Evolutionary conservation across 2,329 filamentous ascomycete genomes (phyloP), one percentile per base, ranked within the genome.

Genomic region (Colletotrichum camelliae): DNA sequence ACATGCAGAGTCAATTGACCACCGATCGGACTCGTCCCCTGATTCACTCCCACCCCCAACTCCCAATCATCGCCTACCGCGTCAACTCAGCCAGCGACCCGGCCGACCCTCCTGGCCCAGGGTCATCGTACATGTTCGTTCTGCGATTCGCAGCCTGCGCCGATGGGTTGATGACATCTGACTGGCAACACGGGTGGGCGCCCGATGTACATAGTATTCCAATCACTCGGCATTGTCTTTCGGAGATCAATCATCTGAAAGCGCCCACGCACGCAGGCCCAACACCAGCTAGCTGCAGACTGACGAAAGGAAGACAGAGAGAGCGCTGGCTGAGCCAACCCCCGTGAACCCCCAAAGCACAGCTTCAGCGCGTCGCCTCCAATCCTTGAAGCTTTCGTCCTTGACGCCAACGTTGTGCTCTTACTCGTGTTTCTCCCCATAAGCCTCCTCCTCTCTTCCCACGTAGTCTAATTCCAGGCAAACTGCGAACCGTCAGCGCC

Each of bases 41-140:
- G 73, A 75, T 72, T 72, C 70, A 67, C 62, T 16, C 33, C 7
- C 16, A 33, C 43, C 18, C 24, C 31, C 67, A 29, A 43, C 39
- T 13, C 62, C 73, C 73, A 75, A 73, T 73, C 73, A 68, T 68
- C 70, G 73, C 64, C 35, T 64, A 75, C 70, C 70, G 73, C 70
- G 69, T 75, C 48, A 65, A 64, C 57, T 35, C 35, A 15, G 24
- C 72, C 57, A 52, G 69, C 69, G 27, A 48, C 72, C 62, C 37
- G 60, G 43, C 68, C 66, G 43, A 52, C 43, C n/a, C 43, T 52
- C 43, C 24, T 43, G 67, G 61, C 33, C 43, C 37, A 35, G 33
- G 39, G 39, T 61, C 70, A 67, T 75, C 69, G 61, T 72, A 58
- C 73, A 72, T 72, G 68, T 66, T 69, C 62, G 62, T 29, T 24